Base-by-base conservation (phyloP, 148 eudicot species). In the Chenopodium suecicum region DNA sequence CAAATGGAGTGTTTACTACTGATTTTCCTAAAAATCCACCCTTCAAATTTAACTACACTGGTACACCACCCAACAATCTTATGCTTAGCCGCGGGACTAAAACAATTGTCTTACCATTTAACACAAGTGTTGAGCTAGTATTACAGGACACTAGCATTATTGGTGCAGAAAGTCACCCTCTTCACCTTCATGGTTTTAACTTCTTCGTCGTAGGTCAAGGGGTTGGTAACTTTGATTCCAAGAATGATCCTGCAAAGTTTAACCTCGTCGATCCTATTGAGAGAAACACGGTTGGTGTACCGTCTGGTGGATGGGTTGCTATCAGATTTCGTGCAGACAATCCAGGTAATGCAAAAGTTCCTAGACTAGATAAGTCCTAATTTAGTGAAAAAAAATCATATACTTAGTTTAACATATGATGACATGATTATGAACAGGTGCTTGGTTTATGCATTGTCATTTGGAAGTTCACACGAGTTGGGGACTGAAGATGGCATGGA, bases 401-500 rank as follows among this genome's bases (percentile, higher is more conserved):
- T 37, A 37, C 44, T 41, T 41, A 41, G 44, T 6, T 41, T 41
- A 41, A 41, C 44, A 4, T 41, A 5, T 41, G 7, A 5, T 41
- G 44, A 41, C 44, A 12, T 64, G 7, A 66, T 4, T 66, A 1
- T 77, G 31, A n/a, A 17, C 70, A 82, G 81, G 85, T n/a, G 85
- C 79, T 34, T 83, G 82, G 85, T 83, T 83, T n/a, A 83, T 83
- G 85, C 85, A 83, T 1, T 83, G 85, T 64, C 85, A 83, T 44
- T 19, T 83, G 66, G 85, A 83, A 74, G 85, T 83, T 2, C 85
- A 78, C 66, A 83, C 85, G 6, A 83, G 82, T 37, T 83, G 85
- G 85, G 85, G 85, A 5, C 50, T 83, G 78, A 78, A 83, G 85
- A 83, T 83, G 85, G 82, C 85, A 65, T 83, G 85, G 85, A 63